Conservation (phyloP, 2,329 filamentous ascomycete genomes). For the Hawksworthiomyces lignivorus region DNA sequence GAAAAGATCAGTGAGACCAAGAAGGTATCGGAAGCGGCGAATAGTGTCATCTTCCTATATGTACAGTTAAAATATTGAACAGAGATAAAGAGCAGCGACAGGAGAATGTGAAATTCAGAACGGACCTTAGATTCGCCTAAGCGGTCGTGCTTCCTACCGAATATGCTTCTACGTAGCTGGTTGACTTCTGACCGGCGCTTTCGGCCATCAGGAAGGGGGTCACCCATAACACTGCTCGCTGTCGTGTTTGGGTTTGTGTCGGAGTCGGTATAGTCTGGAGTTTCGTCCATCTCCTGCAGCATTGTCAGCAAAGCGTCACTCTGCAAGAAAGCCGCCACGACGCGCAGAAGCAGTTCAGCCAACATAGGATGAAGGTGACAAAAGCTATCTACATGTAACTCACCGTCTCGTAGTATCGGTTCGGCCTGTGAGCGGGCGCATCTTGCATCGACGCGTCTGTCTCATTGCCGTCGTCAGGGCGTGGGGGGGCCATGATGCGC, state of each 20-base stretch:
- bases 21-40: constrained; percentile 84
- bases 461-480: constrained; percentile 40
- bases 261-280: constrained; percentile 58
- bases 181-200: constrained; percentile 82
- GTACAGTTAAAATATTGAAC: not conserved
- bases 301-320: not conserved
- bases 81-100: not conserved
- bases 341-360: no score
- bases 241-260: constrained; percentile 62
- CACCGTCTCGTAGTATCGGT: constrained; percentile 42
- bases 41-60: constrained; percentile 86
- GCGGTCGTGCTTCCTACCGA: constrained; percentile 90
- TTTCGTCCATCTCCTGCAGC: constrained; percentile 54
- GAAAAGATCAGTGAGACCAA: constrained; percentile 93
- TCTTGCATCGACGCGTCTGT: constrained; percentile 58
- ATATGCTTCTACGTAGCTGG: constrained; percentile 82
- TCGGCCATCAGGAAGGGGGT: constrained; percentile 65
- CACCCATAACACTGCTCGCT: constrained; percentile 80
- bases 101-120: no score
- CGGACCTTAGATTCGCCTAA: constrained; percentile 85
- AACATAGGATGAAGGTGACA: not conserved
- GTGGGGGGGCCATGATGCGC: constrained; percentile 10
- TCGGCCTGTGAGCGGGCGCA: constrained; percentile 38
- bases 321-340: not conserved
- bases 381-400: constrained; percentile 12